These are phyloP conservation scores for Phaffomyces antillensis DNA, from an alignment of 805 yeast genomes.

Conservation along the genomic window DNA sequence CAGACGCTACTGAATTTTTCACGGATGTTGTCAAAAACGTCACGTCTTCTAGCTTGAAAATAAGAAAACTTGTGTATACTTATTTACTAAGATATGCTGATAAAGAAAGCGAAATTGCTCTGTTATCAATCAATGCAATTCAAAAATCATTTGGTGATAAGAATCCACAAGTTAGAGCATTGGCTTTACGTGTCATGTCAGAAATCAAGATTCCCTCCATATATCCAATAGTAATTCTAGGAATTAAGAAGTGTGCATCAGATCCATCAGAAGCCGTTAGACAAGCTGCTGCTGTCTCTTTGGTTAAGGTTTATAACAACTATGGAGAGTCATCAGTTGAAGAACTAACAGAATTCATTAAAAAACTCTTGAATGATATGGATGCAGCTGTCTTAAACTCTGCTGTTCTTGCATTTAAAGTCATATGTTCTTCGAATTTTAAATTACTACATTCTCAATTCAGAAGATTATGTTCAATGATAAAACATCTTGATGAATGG, in stretches of 20 bases:
- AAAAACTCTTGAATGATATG: constrained; percentile 54
- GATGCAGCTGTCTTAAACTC: constrained; percentile 63
- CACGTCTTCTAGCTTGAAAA: constrained; percentile 54
- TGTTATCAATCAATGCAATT: constrained; percentile 83
- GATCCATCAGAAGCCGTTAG: constrained; percentile 80
- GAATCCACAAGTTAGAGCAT: constrained; percentile 57
- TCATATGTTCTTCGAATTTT: constrained; percentile 48
- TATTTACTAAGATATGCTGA: constrained; percentile 75
- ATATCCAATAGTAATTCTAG: constrained; percentile 67
- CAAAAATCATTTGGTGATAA: constrained; percentile 76
- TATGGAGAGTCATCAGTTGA: constrained; percentile 36
- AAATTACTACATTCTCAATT: constrained; percentile 67
- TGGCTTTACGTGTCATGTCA: constrained; percentile 72
- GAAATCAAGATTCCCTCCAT: constrained; percentile 81
- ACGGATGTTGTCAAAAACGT: constrained; percentile 89
- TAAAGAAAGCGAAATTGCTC: constrained; percentile 79
- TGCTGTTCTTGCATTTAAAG: constrained; percentile 51
- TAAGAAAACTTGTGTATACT: constrained; percentile 69
- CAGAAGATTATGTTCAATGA: constrained; percentile 44
- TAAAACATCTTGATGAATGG: constrained; percentile 63
- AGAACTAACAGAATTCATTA: constrained; percentile 45
- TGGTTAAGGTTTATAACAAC: constrained; percentile 47
- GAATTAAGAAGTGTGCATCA: constrained; percentile 56
- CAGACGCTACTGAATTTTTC: constrained; percentile 40
- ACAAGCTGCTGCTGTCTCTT: constrained; percentile 68